Evolutionary conservation across 257 asterid species (phyloP).

Genomic region (Pogostemon cablin): DNA sequence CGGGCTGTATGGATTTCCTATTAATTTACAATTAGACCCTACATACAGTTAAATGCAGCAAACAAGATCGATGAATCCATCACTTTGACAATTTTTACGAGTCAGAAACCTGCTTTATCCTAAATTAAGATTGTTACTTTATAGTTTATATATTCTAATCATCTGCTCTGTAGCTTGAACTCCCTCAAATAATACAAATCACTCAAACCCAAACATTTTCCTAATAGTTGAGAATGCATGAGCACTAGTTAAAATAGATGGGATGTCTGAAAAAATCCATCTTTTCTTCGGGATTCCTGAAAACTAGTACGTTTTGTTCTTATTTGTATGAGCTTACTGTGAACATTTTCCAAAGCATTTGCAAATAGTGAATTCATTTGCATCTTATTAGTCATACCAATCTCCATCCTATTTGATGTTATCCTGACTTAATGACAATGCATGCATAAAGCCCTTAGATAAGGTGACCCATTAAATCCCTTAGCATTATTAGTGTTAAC

Average conservation of each 20-base stretch:
- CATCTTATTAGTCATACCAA: neutral
- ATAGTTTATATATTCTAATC: neutral
- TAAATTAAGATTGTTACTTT: neutral
- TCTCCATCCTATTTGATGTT: conserved; percentile 4
- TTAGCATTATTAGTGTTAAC: neutral
- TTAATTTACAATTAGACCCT: neutral
- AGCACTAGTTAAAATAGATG: neutral
- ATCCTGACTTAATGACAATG: neutral
- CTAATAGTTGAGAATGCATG: neutral
- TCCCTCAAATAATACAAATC: neutral
- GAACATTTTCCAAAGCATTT: neutral
- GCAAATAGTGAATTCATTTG: neutral
- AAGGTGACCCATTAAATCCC: no score
- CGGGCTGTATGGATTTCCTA: no score
- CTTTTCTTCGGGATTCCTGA: neutral
- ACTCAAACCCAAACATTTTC: conserved; percentile 14
- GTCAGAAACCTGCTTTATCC: neutral
- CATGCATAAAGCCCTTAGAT: neutral
- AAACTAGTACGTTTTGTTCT: neutral
- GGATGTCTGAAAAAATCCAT: neutral
- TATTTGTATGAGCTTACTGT: neutral
- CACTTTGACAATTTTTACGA: neutral
- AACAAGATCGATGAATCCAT: neutral
- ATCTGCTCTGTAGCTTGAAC: neutral
- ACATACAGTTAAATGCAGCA: neutral